Evolutionary conservation across 176 grass and related monocot species (phyloP), one percentile per base, ranked within the genome.

Genomic region (Chrysopogon serrulatus): DNA sequence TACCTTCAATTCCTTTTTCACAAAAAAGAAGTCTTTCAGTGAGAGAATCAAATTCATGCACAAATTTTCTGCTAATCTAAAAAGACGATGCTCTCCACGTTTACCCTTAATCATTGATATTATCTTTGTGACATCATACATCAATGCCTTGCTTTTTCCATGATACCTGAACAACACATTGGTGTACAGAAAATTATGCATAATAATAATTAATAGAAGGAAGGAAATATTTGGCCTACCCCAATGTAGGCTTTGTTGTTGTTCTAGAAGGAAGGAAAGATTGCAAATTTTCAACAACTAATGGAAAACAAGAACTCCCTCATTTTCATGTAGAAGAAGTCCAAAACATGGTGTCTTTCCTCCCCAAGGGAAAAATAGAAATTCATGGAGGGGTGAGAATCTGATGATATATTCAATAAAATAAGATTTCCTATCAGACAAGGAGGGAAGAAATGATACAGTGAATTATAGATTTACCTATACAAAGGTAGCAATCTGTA

Each of bases 21-120:
- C 96, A 81, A 98, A 76, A 88, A 98, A 98, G 80, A 98, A 98
- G 77, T 98, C 96, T 76, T 94, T 88, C 74, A 95, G 87, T 44
- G 96, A 98, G 63, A 98, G 96, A 91, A 98, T 98, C 87, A 98
- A 80, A 82, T 98, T 98, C 93, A 98, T 95, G 83, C 96, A 98
- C 79, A 98, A 85, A 88, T 95, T 98, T 86, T 98, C 96, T 86
- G 93, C 96, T 82, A 98, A 82, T 95, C 96, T 91, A 63, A 98
- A 95, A 85, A 94, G 89, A 17, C 93, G 93, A 90, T 98, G 96
- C 75, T 98, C 96, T 66, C 96, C 96, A 74, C 91, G 91, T 88
- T 95, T 98, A 34, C 87, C 85, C 73, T 95, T 98, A 84, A 98
- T 95, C 93, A 94, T 98, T 43, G 96, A 95, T 88, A 95, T 95